Percentiles rank a stretch among this genome's conserved stretches.
Evolutionary conservation across 345 rosid genomes (phyloP).

Genomic region (Linum trigynum): DNA sequence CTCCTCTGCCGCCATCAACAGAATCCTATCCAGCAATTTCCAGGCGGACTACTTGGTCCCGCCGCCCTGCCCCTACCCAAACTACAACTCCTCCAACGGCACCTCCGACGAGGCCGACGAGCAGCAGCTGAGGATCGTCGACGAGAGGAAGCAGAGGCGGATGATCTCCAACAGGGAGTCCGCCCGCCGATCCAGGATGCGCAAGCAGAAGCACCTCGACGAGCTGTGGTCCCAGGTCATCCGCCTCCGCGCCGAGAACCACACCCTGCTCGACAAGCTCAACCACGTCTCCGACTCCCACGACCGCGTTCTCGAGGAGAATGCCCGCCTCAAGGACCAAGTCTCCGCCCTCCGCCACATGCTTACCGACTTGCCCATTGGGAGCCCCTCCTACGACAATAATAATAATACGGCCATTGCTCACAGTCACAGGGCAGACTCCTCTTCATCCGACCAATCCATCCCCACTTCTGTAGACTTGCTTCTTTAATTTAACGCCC

Average conservation of each 20-base stretch:
- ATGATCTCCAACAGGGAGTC: conserved; percentile 97
- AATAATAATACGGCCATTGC: too few relatives aligned
- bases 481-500: too few relatives aligned
- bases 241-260: conserved; percentile 65
- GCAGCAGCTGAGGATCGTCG: conserved; percentile 44
- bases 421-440: too few relatives aligned
- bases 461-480: too few relatives aligned
- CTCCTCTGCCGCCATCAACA: too few relatives aligned
- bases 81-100: conserved; percentile 26
- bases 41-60: not conserved
- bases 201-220: conserved; percentile 92
- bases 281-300: conserved; percentile 56
- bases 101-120: conserved; percentile 77
- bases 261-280: conserved; percentile 54
- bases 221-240: conserved; percentile 84
- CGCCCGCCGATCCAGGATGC: conserved; percentile 90
- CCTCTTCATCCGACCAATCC: too few relatives aligned
- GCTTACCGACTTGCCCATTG: conserved; percentile 41
- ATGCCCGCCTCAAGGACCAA: conserved; percentile 73
- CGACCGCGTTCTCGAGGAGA: conserved; percentile 57
- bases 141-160: conserved; percentile 86
- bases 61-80: not conserved
- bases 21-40: too few relatives aligned
- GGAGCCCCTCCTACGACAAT: conserved; percentile 34
- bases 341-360: conserved; percentile 63